phyloP scores from a whole-genome alignment of 768 basidiomycete species.

The Postia placenta region DNA sequence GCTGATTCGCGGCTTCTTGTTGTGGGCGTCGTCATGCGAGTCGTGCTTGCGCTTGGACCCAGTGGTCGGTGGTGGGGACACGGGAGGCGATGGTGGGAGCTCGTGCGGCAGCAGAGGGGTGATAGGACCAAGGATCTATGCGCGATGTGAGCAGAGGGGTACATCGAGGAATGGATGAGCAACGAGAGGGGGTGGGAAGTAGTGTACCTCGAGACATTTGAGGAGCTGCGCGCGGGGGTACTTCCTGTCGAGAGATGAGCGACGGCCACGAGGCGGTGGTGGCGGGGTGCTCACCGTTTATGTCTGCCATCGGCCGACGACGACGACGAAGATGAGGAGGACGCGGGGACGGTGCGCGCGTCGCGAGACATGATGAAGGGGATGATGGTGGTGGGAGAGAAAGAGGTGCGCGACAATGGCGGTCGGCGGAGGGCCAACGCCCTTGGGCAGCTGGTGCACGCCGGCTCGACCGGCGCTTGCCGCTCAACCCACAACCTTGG shows the following conservation, averaged over 20 bases:
- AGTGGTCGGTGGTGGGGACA: conserved; percentile 30
- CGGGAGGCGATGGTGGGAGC: conserved; percentile 40
- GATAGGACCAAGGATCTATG: conserved; percentile 36
- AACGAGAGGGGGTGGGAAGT: conserved; percentile 2
- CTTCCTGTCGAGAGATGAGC: conserved; percentile 14
- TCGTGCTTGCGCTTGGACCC: conserved; percentile 34
- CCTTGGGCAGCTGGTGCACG: conserved; percentile 14
- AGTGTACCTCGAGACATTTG: conserved; percentile 33
- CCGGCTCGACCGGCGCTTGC: conserved; percentile 14
- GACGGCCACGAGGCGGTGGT: conserved; percentile 17
- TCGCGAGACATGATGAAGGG: conserved; percentile 26
- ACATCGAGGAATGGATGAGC: conserved; percentile 15
- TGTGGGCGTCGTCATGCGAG: conserved; percentile 12
- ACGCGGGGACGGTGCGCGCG: conserved; percentile 16
- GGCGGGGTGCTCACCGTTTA: conserved; percentile 27
- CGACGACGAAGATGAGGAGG: conserved; percentile 14
- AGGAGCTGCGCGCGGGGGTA: conserved; percentile 28
- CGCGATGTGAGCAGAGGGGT: not conserved
- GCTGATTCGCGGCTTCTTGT: conserved; percentile 27
- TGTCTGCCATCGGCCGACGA: conserved; percentile 20
- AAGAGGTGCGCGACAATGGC: conserved; percentile 38
- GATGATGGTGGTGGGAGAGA: conserved; percentile 34
- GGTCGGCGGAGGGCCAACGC: conserved; percentile 23
- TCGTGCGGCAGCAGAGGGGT: conserved; percentile 36
- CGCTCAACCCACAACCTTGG: conserved; percentile 13